Evolutionary conservation across 2,329 filamentous ascomycete genomes (phyloP), one percentile per base, ranked within the genome.

Genomic region (Nigrograna mackinnonii): DNA sequence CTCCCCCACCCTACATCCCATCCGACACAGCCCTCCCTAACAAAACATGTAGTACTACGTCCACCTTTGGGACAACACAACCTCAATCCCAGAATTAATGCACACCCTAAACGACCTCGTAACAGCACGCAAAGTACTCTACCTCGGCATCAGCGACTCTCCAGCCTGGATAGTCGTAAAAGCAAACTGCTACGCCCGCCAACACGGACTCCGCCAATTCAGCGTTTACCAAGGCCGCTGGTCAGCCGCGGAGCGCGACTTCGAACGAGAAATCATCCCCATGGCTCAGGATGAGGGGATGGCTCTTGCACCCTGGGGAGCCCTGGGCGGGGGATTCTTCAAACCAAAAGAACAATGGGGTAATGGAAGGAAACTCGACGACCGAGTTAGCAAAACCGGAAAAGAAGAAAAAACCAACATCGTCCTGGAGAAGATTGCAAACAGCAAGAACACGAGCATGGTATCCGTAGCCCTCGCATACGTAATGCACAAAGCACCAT

Each of bases 401-500:
- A 69, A 78, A 0, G 78, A 81, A 43, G 66, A 60, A 5, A 74
- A 73, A 39, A 72, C 83, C 22, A 80, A 78, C 37, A 74, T 72
- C 20, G 80, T 80, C 0, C 73, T 90, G 0, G 82, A 79, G 19
- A 75, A 80, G 52, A 76, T 87, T 6, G 82, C 80, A 0, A 73
- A 74, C 6, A 71, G 76, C 45, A 79, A 84, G 52, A 77, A 78
- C 1, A 70, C 73, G 6, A 70, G 75, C 28, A 71, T 86, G 26
- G 81, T 80, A 5, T 77, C 77, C 26, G 69, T 88, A 22, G 86
- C 87, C 6, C 68, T 91, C 18, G 86, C 87, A 2, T 91, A 91
- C 58, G 82, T 90, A 12, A 79, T 87, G 76, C 78, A 82, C 50
- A 89, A 90, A 69, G 73, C 83, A 1, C 80, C 85, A 0, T 82